A percentile compares a stretch with the other conserved stretches of the same genome.
phyloP scores from a whole-genome alignment of 2,329 filamentous ascomycete genomes.

The Talaromyces sp. region DNA sequence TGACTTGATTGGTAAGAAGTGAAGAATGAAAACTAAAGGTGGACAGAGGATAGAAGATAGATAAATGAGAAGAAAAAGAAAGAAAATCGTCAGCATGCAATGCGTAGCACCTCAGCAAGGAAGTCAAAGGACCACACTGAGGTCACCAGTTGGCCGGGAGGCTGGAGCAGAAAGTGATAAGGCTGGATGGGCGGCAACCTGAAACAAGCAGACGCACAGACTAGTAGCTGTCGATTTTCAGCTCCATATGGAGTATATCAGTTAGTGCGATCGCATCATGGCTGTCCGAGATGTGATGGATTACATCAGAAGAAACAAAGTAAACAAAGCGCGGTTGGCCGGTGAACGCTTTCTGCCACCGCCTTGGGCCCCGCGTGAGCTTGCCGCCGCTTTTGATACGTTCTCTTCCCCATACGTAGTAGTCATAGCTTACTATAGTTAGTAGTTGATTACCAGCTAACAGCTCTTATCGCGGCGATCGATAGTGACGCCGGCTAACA shows the following conservation, averaged over 20 bases:
- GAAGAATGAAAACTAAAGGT: background rate
- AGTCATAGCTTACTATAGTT: too few species aligned
- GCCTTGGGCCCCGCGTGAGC: conserved; percentile 13
- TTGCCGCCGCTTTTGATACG: background rate
- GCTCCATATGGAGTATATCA: background rate
- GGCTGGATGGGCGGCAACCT: background rate
- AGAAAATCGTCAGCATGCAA: background rate
- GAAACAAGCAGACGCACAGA: background rate
- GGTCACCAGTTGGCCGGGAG: background rate
- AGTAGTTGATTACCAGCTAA: background rate
- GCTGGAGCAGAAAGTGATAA: background rate
- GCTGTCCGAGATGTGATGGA: background rate
- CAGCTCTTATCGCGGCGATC: background rate
- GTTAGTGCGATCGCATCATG: background rate
- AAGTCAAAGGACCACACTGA: background rate
- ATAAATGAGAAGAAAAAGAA: background rate
- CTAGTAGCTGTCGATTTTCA: background rate
- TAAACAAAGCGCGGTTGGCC: conserved; percentile 22
- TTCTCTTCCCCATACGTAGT: too few species aligned
- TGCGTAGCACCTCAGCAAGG: background rate
- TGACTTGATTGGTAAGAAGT: background rate
- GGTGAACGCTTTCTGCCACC: conserved; percentile 22
- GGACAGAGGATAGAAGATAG: background rate
- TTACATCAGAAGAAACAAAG: conserved; percentile 6
- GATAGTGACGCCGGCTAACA: background rate